phyloP scores from a whole-genome alignment of 805 yeast genomes.

The Suhomyces kilbournensis region DNA sequence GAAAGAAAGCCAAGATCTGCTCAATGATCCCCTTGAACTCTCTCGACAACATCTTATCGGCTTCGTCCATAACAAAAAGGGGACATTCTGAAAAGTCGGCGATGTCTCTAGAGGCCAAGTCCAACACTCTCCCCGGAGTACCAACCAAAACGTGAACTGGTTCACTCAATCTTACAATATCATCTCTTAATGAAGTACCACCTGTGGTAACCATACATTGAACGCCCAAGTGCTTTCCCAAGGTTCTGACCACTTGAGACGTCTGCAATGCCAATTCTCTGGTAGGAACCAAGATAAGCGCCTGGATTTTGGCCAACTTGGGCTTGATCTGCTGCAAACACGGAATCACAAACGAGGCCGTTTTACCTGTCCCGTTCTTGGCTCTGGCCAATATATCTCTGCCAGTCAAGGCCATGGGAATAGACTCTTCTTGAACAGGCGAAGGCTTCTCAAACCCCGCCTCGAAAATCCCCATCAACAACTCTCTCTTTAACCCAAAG shows the following conservation, averaged over 20 bases:
- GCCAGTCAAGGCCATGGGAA: slow-evolving; percentile 93
- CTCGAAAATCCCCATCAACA: slow-evolving; percentile 97
- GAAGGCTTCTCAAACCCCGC: slow-evolving; percentile 98
- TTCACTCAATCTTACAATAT: slow-evolving; percentile 86
- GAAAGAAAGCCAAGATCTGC: slow-evolving; percentile 80
- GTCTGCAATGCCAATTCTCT: slow-evolving; percentile 98
- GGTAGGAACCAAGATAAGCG: slow-evolving; percentile 91
- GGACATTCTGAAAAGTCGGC: slow-evolving; percentile 87
- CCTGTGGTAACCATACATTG: slow-evolving; percentile 98
- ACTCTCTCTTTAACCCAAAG: slow-evolving; percentile 84
- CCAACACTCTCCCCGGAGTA: slow-evolving; percentile 96
- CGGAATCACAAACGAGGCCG: slow-evolving; percentile 96
- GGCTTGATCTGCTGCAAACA: slow-evolving; percentile 87
- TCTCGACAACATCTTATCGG: slow-evolving; percentile 90
- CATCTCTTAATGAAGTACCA: slow-evolving; percentile 92
- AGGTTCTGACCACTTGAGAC: slow-evolving; percentile 92
- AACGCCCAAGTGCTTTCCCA: slow-evolving; percentile 89
- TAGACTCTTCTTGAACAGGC: slow-evolving; percentile 96
- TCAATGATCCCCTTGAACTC: slow-evolving; percentile 87
- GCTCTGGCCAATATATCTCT: slow-evolving; percentile 97
- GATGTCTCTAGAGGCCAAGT: slow-evolving; percentile 81
- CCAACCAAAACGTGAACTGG: slow-evolving; percentile 94
- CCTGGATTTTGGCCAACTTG: slow-evolving; percentile 79
- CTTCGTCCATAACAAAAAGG: slow-evolving; percentile 96
- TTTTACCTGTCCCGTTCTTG: slow-evolving; percentile 97